Evolutionary conservation across 2,329 filamentous ascomycete species (phyloP).

Genomic region (Ilyonectria mors-panacis): DNA sequence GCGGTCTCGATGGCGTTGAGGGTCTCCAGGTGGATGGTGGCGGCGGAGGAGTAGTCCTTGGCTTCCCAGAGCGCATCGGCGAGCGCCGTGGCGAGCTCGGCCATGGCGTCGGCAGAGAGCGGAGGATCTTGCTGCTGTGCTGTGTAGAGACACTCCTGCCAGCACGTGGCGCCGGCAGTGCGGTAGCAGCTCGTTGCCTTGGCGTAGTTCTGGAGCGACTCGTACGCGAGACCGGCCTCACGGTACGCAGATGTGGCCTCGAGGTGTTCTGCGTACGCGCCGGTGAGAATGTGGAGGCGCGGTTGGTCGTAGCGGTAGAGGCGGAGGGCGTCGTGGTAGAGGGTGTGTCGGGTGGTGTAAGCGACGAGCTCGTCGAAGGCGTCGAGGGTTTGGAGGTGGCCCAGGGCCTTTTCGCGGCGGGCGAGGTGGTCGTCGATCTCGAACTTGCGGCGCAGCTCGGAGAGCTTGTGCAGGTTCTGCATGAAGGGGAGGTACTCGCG

Average conservation of each 20-base stretch:
- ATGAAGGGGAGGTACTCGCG: slow-evolving; percentile 96
- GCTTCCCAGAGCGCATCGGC: slow-evolving; percentile 85
- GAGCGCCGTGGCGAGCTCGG: slow-evolving; percentile 79
- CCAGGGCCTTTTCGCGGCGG: slow-evolving; percentile 82
- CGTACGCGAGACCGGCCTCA: slow-evolving; percentile 92
- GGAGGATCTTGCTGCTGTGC: slow-evolving; percentile 78
- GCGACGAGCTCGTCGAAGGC: slow-evolving; percentile 82
- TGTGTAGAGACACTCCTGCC: slow-evolving; percentile 90
- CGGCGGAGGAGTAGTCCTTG: slow-evolving; percentile 86
- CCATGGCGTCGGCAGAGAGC: slow-evolving; percentile 72
- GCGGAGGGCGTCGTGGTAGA: slow-evolving; percentile 84
- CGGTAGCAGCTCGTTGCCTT: slow-evolving; percentile 88
- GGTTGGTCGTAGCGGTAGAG: slow-evolving; percentile 86
- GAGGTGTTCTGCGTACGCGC: slow-evolving; percentile 85
- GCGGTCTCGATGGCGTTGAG: slow-evolving; percentile 80
- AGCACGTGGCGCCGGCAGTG: slow-evolving; percentile 80
- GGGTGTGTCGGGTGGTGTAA: slow-evolving; percentile 83
- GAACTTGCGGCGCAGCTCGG: slow-evolving; percentile 80
- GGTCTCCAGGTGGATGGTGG: slow-evolving; percentile 86
- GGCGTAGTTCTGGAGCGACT: slow-evolving; percentile 82
- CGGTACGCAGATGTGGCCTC: slow-evolving; percentile 82
- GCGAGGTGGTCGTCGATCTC: slow-evolving; percentile 91
- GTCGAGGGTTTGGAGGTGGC: slow-evolving; percentile 80
- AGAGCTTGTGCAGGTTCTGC: slow-evolving; percentile 84
- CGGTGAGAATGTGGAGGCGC: slow-evolving; percentile 77